Evolutionary conservation across 78 protist genomes (phyloP).

Genomic region (Bigelowiella natans): DNA sequence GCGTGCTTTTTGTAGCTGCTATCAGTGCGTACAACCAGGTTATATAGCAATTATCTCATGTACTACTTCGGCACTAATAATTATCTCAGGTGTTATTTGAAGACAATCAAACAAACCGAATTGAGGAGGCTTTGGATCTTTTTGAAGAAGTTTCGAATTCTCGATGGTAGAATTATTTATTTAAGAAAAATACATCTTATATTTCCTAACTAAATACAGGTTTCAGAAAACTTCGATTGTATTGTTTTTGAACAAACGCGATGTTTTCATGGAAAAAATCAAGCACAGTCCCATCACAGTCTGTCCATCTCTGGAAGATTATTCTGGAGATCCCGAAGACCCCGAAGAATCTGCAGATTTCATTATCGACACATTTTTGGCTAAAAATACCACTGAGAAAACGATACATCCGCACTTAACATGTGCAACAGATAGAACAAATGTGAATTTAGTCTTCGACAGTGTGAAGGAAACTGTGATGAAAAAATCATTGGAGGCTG

Average conservation of each 20-base stretch:
- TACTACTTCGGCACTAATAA: too few species aligned
- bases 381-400: not conserved
- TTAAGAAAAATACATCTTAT: not conserved
- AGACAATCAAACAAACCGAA: conserved; percentile 60
- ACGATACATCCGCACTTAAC: not conserved
- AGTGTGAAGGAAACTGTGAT: not conserved
- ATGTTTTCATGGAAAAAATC: conserved; percentile 17
- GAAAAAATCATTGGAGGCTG: not conserved
- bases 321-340: not conserved
- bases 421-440: not conserved
- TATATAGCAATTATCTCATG: not conserved
- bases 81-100: conserved; percentile 36
- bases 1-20: conserved; percentile 76
- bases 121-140: conserved; percentile 75
- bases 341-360: not conserved
- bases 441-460: not conserved
- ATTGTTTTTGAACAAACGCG: conserved; percentile 79
- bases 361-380: not conserved
- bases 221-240: conserved; percentile 77
- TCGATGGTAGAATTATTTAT: too few species aligned
- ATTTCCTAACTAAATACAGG: conserved; percentile 14
- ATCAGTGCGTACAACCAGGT: conserved; percentile 72
- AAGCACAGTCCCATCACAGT: not conserved
- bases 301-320: not conserved
- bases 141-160: conserved; percentile 57